These are phyloP conservation scores for Paraconiothyrium sp. DNA, from an alignment of 2,329 filamentous ascomycete genomes.

Conservation along the genomic window DNA sequence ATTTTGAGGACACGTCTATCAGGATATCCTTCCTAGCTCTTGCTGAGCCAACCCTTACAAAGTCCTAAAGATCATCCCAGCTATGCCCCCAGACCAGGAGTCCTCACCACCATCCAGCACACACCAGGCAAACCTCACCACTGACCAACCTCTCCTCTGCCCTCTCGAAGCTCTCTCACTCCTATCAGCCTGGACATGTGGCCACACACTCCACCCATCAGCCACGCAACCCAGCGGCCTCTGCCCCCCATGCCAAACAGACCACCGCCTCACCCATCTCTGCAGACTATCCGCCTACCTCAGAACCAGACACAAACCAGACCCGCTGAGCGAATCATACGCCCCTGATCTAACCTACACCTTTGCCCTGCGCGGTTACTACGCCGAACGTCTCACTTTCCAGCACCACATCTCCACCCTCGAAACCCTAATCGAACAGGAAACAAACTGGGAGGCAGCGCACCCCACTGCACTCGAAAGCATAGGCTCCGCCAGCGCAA, in stretches of 20 bases:
- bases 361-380: background rate
- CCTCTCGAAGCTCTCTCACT: too few species aligned
- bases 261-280: background rate
- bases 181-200: background rate
- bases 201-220: constrained; percentile 2
- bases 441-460: background rate
- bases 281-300: background rate
- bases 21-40: too few species aligned
- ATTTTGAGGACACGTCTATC: too few species aligned
- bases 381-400: background rate
- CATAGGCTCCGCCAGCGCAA: background rate
- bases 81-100: background rate
- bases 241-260: constrained; percentile 4
- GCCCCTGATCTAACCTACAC: background rate
- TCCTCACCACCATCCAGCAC: background rate
- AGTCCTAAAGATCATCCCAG: background rate
- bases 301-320: background rate
- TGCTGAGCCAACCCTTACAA: too few species aligned
- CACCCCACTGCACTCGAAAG: background rate
- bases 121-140: background rate
- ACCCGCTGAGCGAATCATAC: background rate
- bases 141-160: background rate
- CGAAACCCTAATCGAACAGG: background rate
- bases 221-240: background rate
- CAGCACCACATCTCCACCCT: background rate